Conservation (phyloP, 495 filamentous ascomycete genomes). For the Viridothelium virens region DNA sequence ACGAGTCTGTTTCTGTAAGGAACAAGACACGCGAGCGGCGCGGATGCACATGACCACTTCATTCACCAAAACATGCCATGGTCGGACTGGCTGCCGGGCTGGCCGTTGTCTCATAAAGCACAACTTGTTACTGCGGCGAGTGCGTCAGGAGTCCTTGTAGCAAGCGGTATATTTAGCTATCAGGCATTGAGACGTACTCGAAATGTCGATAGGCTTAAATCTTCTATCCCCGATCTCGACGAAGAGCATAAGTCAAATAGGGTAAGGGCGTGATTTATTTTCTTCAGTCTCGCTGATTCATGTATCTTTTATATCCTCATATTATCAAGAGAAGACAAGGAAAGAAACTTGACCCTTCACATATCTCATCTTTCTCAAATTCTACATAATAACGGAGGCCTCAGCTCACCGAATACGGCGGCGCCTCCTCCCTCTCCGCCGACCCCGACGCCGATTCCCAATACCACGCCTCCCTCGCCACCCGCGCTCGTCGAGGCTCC, state of each 20-base stretch:
- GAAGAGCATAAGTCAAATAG: slow-evolving; percentile 29
- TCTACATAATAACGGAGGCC: slow-evolving; percentile 31
- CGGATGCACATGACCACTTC: slow-evolving; percentile 1
- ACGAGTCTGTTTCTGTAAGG: background rate
- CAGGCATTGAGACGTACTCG: slow-evolving; percentile 29
- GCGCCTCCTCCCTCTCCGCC: slow-evolving; percentile 46
- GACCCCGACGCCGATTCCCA: slow-evolving; percentile 63
- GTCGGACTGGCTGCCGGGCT: slow-evolving; percentile 18
- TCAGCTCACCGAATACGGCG: slow-evolving; percentile 69
- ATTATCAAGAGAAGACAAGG: background rate
- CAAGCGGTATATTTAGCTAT: slow-evolving; percentile 27
- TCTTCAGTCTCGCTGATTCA: background rate
- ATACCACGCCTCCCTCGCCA: slow-evolving; percentile 64
- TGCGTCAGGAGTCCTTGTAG: slow-evolving; percentile 23
- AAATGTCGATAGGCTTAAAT: slow-evolving; percentile 30
- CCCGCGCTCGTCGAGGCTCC: slow-evolving; percentile 74
- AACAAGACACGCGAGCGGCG: background rate
- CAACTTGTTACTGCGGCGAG: slow-evolving; percentile 22
- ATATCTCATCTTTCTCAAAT: background rate
- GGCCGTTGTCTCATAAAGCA: slow-evolving; percentile 16
- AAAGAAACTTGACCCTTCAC: background rate
- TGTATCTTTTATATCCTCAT: background rate
- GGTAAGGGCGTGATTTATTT: slow-evolving; percentile 14
- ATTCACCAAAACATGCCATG: background rate
- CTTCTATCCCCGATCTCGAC: slow-evolving; percentile 30